These are phyloP conservation scores for Candida nanaspora DNA, from an alignment of 805 yeast genomes.

Conservation along the genomic window DNA sequence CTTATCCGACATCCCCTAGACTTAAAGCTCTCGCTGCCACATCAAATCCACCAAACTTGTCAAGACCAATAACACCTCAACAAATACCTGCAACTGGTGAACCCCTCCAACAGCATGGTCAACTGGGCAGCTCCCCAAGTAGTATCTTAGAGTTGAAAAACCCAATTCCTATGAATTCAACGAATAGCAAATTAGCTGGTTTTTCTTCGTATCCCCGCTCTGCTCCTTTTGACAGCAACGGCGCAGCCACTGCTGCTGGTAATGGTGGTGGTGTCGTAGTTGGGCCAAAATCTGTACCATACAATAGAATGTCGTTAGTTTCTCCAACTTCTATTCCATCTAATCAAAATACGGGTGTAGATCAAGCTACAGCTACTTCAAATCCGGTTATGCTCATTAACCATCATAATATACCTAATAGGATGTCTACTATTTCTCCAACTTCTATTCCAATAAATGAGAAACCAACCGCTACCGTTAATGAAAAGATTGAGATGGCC, in stretches of 20 bases:
- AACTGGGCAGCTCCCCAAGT: too few relatives aligned
- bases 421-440: background rate
- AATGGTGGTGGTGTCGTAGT: too few relatives aligned
- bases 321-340: background rate
- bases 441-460: background rate
- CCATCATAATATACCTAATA: background rate
- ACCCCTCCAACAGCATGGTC: background rate
- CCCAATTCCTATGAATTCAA: background rate
- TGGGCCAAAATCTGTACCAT: too few relatives aligned
- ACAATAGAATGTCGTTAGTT: background rate
- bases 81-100: background rate
- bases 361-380: background rate
- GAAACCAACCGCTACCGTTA: too few relatives aligned
- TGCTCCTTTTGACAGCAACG: background rate
- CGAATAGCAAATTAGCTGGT: background rate
- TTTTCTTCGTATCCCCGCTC: background rate
- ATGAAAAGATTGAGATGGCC: background rate
- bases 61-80: background rate
- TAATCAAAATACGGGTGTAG: background rate
- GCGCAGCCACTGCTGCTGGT: background rate
- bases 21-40: background rate
- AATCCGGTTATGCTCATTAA: too few relatives aligned
- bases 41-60: background rate
- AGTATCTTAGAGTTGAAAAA: too few relatives aligned
- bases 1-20: background rate